Conservation (phyloP, 495 filamentous ascomycete species). For the Xylona heveae region DNA sequence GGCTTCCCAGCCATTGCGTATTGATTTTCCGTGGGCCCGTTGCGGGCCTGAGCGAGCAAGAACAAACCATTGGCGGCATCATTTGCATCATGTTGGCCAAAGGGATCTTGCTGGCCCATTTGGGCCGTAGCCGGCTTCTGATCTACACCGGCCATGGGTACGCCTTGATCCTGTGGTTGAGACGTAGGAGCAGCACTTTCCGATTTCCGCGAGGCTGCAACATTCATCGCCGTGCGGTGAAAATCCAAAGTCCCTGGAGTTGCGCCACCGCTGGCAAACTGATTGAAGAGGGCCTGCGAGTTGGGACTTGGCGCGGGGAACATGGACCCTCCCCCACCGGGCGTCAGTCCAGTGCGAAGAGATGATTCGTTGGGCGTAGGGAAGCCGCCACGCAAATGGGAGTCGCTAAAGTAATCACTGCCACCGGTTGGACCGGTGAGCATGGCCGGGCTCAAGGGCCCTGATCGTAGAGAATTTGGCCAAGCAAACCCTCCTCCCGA, state of each 20-base stretch:
- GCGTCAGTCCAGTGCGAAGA: conserved; percentile 75
- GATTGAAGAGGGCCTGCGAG: conserved; percentile 57
- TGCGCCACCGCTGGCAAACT: conserved; percentile 57
- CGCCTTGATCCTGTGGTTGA: conserved; percentile 17
- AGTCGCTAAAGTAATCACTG: conserved; percentile 61
- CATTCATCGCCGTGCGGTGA: conserved; percentile 74
- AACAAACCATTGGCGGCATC: conserved; percentile 92
- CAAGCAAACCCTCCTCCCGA: conserved; percentile 48
- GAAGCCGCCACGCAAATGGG: conserved; percentile 64
- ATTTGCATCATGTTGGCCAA: conserved; percentile 70
- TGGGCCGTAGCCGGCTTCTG: conserved; percentile 21
- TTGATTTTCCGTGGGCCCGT: conserved; percentile 25
- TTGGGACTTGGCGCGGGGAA: conserved; percentile 83
- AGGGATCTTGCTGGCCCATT: conserved; percentile 28
- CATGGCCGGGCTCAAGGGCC: conserved; percentile 94
- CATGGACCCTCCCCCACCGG: conserved; percentile 92
- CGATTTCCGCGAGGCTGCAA: conserved; percentile 40
- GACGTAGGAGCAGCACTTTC: conserved; percentile 7
- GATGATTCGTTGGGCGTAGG: conserved; percentile 97
- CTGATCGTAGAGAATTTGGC: conserved; percentile 71
- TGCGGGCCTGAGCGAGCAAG: conserved; percentile 58
- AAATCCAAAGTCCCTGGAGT: conserved; percentile 88
- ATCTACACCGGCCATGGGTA: conserved; percentile 23
- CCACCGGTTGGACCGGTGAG: conserved; percentile 62
- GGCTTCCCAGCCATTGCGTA: conserved; percentile 30